Evolutionary conservation across 129 eudicot genomes (phyloP).

Genomic region (Smallanthus sonchifolius): DNA sequence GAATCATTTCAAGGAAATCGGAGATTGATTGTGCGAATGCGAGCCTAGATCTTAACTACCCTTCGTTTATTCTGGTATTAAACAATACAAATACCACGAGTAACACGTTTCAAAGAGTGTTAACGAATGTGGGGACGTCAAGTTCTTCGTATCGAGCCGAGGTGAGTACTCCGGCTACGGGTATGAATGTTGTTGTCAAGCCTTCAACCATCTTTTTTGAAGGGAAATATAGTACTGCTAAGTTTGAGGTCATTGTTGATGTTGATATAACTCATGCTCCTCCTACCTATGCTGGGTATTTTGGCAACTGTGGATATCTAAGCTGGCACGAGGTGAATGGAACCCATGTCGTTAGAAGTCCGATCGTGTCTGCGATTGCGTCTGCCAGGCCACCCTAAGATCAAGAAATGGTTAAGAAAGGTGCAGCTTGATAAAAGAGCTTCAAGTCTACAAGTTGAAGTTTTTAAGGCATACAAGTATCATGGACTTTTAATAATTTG

Average conservation of each 20-base stretch:
- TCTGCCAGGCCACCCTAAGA: conserved; percentile 14
- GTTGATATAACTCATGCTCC: conserved; percentile 32
- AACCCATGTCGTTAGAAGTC: conserved; percentile 40
- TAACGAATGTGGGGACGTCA: conserved; percentile 35
- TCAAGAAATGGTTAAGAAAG: background rate
- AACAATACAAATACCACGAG: conserved; percentile 45
- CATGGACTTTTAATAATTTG: too few relatives aligned
- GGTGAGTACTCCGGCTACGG: conserved; percentile 25
- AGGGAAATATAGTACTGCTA: conserved; percentile 31
- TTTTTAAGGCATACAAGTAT: too few relatives aligned
- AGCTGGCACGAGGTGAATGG: conserved; percentile 44
- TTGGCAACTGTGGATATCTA: conserved; percentile 42
- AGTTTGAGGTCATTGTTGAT: conserved; percentile 36
- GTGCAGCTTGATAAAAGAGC: background rate
- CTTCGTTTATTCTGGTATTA: conserved; percentile 39
- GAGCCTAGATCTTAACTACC: conserved; percentile 49
- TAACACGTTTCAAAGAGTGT: conserved; percentile 34
- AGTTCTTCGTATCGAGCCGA: conserved; percentile 27
- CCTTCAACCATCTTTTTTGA: conserved; percentile 32
- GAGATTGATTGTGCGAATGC: conserved; percentile 25
- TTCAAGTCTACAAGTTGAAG: background rate
- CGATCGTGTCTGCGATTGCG: conserved; percentile 39
- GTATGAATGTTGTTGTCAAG: conserved; percentile 32
- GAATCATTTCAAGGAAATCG: conserved; percentile 28
- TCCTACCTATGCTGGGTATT: conserved; percentile 30